Evolutionary conservation across 192 early-diverging fungal genomes (phyloP).

Genomic region (Coemansia furcata): DNA sequence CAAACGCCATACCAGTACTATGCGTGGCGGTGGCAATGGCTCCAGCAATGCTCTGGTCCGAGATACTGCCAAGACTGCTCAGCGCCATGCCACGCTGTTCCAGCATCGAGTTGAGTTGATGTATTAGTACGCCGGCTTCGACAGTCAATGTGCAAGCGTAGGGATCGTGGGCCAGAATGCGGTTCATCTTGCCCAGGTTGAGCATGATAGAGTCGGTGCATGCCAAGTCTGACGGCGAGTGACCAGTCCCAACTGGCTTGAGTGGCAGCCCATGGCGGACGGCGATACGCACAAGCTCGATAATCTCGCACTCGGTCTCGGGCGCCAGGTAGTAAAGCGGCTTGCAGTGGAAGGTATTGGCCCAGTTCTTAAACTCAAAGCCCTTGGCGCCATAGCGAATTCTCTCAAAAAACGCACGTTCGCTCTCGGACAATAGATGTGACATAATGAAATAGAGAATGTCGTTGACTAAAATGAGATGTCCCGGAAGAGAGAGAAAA

Average conservation of each 20-base stretch:
- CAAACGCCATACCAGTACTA: constrained; percentile 65
- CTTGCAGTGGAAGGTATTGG: constrained; percentile 58
- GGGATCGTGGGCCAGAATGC: constrained; percentile 52
- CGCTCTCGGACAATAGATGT: constrained; percentile 5
- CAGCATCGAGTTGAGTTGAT: constrained; percentile 59
- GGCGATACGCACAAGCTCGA: constrained; percentile 54
- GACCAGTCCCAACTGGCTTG: constrained; percentile 67
- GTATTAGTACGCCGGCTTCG: constrained; percentile 63
- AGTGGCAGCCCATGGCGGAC: constrained; percentile 45
- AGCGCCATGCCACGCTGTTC: constrained; percentile 59
- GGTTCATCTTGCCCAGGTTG: constrained; percentile 65
- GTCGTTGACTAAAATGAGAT: background rate
- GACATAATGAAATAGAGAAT: background rate
- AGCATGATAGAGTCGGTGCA: constrained; percentile 66
- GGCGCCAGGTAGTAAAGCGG: constrained; percentile 63
- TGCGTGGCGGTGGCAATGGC: constrained; percentile 72
- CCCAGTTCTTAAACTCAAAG: constrained; percentile 64
- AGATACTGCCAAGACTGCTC: constrained; percentile 70
- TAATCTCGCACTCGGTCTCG: constrained; percentile 58
- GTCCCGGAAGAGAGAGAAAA: background rate
- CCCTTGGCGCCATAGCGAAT: constrained; percentile 13
- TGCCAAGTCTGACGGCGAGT: constrained; percentile 74
- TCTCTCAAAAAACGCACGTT: constrained; percentile 16
- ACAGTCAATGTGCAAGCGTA: constrained; percentile 56
- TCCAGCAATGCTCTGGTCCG: constrained; percentile 72